These are phyloP conservation scores for Sporothrix dimorphospora DNA, from an alignment of 2,329 filamentous ascomycete genomes.

Conservation along the genomic window DNA sequence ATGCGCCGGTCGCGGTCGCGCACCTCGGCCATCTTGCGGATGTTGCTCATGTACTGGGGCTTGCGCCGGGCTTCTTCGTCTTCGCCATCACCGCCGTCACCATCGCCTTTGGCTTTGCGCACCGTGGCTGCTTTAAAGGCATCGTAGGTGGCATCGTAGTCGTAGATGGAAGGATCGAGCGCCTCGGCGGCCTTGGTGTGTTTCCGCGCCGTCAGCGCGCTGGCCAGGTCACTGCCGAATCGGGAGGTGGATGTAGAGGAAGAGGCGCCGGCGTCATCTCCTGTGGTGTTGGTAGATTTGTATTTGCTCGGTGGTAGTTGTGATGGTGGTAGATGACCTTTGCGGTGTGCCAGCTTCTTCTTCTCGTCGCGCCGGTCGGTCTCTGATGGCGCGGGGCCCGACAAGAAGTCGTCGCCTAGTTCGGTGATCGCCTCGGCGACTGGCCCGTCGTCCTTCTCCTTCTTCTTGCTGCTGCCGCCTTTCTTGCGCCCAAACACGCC, in stretches of 20 bases:
- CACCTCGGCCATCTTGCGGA: conserved; percentile 73
- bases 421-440: conserved; percentile 63
- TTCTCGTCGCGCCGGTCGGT: conserved; percentile 9
- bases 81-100: conserved; percentile 55
- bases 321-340: conserved; percentile 35
- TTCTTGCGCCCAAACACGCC: conserved; percentile 25
- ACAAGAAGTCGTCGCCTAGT: conserved; percentile 53
- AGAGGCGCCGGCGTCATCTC: background rate
- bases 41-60: conserved; percentile 77
- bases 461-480: conserved; percentile 14
- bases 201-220: conserved; percentile 63
- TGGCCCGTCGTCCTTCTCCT: conserved; percentile 38
- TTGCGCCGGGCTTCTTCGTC: conserved; percentile 64
- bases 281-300: conserved; percentile 40
- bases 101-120: conserved; percentile 49
- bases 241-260: conserved; percentile 48
- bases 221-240: conserved; percentile 69
- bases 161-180: conserved; percentile 75
- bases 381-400: conserved; percentile 35
- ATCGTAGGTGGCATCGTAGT: conserved; percentile 83
- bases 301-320: conserved; percentile 51
- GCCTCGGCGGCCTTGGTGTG: conserved; percentile 67
- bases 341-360: conserved; percentile 13
- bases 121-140: conserved; percentile 68
- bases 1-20: conserved; percentile 78